A percentile compares a stretch with the other conserved stretches of the same genome.
Evolutionary conservation across 345 rosid species (phyloP).

Genomic region (Melaleuca quinquenervia): DNA sequence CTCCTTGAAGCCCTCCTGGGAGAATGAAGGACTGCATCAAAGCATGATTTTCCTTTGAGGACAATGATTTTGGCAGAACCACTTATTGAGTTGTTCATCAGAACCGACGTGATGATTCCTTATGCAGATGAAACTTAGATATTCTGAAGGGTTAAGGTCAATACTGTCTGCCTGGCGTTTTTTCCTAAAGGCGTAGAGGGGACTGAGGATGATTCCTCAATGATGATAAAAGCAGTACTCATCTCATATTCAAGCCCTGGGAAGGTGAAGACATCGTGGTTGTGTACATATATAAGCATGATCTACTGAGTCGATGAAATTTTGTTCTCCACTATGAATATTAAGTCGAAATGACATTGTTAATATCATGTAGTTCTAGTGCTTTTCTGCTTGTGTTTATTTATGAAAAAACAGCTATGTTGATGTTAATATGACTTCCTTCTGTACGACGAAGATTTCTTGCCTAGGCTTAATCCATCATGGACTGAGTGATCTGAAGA

Average conservation of each 20-base stretch:
- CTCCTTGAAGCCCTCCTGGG: slow-evolving; percentile 12
- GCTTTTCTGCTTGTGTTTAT: neutral
- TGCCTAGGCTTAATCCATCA: neutral
- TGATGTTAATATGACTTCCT: neutral
- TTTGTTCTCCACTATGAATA: neutral
- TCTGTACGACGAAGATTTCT: neutral
- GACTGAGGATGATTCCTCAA: neutral
- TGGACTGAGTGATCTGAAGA: neutral
- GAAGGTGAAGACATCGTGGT: neutral
- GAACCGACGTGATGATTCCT: neutral
- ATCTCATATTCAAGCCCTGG: neutral
- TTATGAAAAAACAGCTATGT: neutral
- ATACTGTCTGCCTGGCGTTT: neutral
- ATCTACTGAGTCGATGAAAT: neutral
- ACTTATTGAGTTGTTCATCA: neutral
- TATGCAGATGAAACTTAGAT: neutral
- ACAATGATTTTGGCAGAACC: neutral
- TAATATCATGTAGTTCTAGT: neutral
- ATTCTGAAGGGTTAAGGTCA: neutral
- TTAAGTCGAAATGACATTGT: neutral
- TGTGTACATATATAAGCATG: neutral
- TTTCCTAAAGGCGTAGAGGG: neutral
- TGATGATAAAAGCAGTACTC: neutral
- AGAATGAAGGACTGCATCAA: neutral
- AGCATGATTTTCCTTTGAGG: neutral